Percentiles rank a stretch among this genome's conserved stretches.
Evolutionary conservation across 108 stramenopile species (phyloP).

Genomic region (Skeletonema costatum): DNA sequence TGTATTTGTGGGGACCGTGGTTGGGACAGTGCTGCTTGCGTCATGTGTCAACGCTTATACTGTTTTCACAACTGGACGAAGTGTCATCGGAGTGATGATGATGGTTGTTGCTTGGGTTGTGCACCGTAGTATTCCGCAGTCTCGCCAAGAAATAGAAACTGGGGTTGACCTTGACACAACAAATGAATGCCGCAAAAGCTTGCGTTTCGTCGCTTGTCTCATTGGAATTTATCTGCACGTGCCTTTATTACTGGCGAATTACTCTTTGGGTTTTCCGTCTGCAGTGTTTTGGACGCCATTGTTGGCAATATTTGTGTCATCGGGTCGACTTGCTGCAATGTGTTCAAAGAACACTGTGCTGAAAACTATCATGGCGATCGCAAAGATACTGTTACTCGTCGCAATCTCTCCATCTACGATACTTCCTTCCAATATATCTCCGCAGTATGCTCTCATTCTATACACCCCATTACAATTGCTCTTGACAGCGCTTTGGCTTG

Average conservation of each 20-base stretch:
- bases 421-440: constrained; percentile 62
- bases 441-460: constrained; percentile 51
- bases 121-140: not conserved
- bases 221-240: constrained; percentile 66
- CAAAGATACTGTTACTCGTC: constrained; percentile 34
- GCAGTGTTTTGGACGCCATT: constrained; percentile 72
- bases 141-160: not conserved
- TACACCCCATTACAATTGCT: constrained; percentile 73
- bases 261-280: constrained; percentile 73
- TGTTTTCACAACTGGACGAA: not conserved
- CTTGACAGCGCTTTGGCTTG: constrained; percentile 47
- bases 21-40: constrained; percentile 20
- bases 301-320: constrained; percentile 54
- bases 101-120: constrained; percentile 3
- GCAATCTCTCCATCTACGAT: constrained; percentile 55
- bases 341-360: not conserved
- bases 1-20: constrained; percentile 23
- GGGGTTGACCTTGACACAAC: not conserved
- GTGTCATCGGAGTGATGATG: not conserved
- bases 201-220: constrained; percentile 71
- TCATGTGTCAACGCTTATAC: constrained; percentile 13
- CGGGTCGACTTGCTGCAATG: constrained; percentile 8
- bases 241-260: constrained; percentile 75
- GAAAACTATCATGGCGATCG: constrained; percentile 3
- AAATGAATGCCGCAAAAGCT: constrained; percentile 33